Evolutionary conservation across 2,329 filamentous ascomycete species (phyloP), one percentile per base, ranked within the genome.

Genomic region (Chrysoporthe puriensis): DNA sequence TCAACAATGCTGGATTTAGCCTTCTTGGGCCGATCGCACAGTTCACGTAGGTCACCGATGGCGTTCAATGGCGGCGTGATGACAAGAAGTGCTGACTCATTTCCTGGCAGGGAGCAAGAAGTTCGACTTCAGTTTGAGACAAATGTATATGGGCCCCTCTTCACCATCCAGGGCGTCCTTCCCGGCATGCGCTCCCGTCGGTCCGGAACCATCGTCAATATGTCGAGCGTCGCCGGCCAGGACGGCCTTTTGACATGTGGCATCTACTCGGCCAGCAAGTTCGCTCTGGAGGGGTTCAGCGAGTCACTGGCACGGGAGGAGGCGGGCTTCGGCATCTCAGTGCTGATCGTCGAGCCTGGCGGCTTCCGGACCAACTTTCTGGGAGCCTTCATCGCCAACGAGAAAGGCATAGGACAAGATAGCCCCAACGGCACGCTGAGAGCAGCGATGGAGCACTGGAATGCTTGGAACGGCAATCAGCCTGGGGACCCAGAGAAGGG

Each of bases 311-410:
- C 0, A 73, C 77, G 0, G 65, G 66, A 1, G 81, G 82, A 66
- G 50, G 50, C 21, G 21, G 72, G 82, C 0, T 72, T 73, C 5
- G 70, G 50, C 50, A 54, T 54, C 42, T 62, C 72, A 1, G 77
- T 81, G 2, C 70, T 83, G 8, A 73, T 82, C 40, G 78, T 82
- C 1, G 79, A 82, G 70, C 81, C 80, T 0, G 81, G 81, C 0
- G 76, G 74, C 0, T 82, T 81, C 72, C 75, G 79, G 1, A 54
- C 50, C 11, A 54, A 54, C 4, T 54, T 54, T 13, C 50, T 54
- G 50, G 21, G 4, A 2, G 50, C 26, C 26, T 54, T 54, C 32
- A 21, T 54, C 9, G 50, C 50, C 50, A 54, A 54, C 36, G 56
- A 58, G 56, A 36, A 58, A 16, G 56, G 56, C 14, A 9, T 58